Evolutionary conservation across 371 early-diverging fungal genomes (phyloP).

Genomic region (Saksenaea oblongispora): DNA sequence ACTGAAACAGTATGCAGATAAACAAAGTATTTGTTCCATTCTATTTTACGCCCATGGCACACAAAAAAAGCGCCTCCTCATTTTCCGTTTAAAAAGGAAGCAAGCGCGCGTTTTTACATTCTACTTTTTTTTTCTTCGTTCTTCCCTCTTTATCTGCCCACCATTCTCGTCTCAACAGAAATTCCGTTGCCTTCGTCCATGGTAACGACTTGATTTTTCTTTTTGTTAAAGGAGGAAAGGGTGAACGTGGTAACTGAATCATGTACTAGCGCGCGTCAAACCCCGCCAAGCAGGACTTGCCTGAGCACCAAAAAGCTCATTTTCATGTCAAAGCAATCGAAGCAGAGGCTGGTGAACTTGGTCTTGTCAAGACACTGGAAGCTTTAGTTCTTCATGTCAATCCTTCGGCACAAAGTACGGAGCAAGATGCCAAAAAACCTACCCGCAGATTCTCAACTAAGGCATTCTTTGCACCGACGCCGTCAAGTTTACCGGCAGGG

Average conservation of each 20-base stretch:
- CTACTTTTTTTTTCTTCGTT: conserved; percentile 1
- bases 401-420: not conserved
- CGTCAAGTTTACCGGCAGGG: conserved; percentile 24
- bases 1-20: not conserved
- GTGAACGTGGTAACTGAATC: not conserved
- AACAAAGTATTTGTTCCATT: not conserved
- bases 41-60: not conserved
- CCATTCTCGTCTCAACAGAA: conserved; percentile 8
- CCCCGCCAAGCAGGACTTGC: not conserved
- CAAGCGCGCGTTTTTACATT: not conserved
- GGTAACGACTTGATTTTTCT: not conserved
- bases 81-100: not conserved
- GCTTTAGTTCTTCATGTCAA: conserved; percentile 5
- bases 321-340: conserved; percentile 16
- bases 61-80: not conserved
- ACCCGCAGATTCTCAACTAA: not conserved
- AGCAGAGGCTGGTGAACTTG: conserved; percentile 18
- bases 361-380: conserved; percentile 17
- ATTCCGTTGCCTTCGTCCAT: conserved; percentile 1
- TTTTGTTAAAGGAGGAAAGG: too few relatives aligned
- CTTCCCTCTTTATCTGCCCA: not conserved
- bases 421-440: not conserved
- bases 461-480: conserved; percentile 5
- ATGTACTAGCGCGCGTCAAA: not conserved
- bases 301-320: not conserved